These are phyloP conservation scores for Calocera cornea DNA, from an alignment of 768 basidiomycete genomes.

Conservation along the genomic window DNA sequence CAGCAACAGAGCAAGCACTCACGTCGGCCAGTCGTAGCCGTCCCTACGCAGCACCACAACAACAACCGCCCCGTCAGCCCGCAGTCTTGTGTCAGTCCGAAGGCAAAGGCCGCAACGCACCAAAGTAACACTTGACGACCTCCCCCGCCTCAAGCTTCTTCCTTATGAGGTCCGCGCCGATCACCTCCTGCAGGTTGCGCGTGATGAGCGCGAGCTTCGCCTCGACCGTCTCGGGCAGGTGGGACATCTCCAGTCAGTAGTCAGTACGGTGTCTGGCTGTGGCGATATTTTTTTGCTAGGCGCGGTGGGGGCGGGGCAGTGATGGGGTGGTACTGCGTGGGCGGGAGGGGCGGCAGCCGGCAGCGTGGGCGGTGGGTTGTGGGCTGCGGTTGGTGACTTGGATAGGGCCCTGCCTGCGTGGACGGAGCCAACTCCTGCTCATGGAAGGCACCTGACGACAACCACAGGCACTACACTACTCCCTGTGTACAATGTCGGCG, in stretches of 20 bases:
- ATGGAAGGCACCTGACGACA: too few species aligned
- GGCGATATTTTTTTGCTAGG: neutral
- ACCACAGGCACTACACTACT: too few species aligned
- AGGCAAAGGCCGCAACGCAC: constrained; percentile 32
- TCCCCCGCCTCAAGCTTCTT: constrained; percentile 62
- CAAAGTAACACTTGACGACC: constrained; percentile 82
- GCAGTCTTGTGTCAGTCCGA: neutral
- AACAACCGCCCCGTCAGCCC: neutral
- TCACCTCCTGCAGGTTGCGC: constrained; percentile 69
- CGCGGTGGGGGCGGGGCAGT: too few species aligned
- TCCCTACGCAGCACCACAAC: constrained; percentile 39
- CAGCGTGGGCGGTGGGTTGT: too few species aligned
- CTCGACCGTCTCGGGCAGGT: constrained; percentile 10
- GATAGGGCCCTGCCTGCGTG: too few species aligned
- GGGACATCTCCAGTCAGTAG: constrained; percentile 1
- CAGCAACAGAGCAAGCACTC: constrained; percentile 12
- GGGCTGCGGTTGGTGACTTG: too few species aligned
- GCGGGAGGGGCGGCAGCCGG: too few species aligned
- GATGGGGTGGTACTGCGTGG: too few species aligned
- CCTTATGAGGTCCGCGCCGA: constrained; percentile 75
- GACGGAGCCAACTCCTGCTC: too few species aligned
- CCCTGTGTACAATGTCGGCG: too few species aligned
- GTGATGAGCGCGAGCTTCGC: constrained; percentile 66
- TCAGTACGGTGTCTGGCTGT: too few species aligned
- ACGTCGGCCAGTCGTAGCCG: constrained; percentile 91